Evolutionary conservation across 257 asterid genomes (phyloP), one percentile per base, ranked within the genome.

Genomic region (Cordia subcordata): DNA sequence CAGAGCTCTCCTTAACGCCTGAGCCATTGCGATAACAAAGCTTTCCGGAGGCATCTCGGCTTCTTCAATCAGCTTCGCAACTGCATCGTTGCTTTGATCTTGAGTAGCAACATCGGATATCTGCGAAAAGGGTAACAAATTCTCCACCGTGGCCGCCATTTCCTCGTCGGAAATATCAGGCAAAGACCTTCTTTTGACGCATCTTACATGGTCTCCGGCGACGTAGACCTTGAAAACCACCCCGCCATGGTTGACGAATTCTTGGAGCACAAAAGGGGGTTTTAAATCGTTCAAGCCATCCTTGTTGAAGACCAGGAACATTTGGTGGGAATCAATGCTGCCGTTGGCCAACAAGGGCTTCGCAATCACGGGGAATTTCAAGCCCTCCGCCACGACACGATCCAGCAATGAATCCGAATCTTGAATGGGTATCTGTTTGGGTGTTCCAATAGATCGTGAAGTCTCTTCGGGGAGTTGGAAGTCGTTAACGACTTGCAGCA

Each of bases 161-260:
- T 65, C 66, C 58, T 67, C 80, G 65, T 58, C 68, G 0, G 74
- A 57, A 15, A 87, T 76, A 64, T 90, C 90, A 15, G 87, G 94
- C 72, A 90, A 65, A 0, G 96, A 90, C 73, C 56, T 65, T 61
- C 96, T 75, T 73, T 82, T 87, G 57, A 84, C 96, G 55, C 90
- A 85, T 60, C 64, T 78, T 23, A 85, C 76, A 58, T 81, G 80
- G 57, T 62, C 17, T 1, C 96, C 97, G 17, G 87, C 93, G 44
- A 86, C 94, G 23, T 90, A 90, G 5, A 90, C 88, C 46, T 90
- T 90, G 82, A 84, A 90, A 61, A 90, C 68, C 39, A 90, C 86
- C 35, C 94, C 97, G 21, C 96, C 97, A 61, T 90, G 97, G 70
- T 85, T 90, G 66, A 86, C 85, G 58, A 90, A 84, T 72, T 86